Evolutionary conservation across 495 filamentous ascomycete species (phyloP).

Genomic region (Podospora comata): DNA sequence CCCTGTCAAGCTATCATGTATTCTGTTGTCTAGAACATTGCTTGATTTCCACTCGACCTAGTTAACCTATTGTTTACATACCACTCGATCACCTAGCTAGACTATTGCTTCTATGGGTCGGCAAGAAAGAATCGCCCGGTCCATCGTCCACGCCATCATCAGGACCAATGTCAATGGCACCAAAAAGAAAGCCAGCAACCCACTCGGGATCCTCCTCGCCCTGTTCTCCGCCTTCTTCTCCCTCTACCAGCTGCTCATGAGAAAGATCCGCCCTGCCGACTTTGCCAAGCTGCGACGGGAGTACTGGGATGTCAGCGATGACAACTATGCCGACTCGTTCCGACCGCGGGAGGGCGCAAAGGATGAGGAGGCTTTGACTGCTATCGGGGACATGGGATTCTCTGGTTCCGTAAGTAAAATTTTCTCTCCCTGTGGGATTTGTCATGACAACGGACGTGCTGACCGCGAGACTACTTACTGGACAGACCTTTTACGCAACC

Average conservation of each 20-base stretch:
- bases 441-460: background rate
- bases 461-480: too few relatives aligned
- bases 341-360: slow-evolving; percentile 15
- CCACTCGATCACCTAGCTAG: background rate
- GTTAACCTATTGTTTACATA: background rate
- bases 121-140: slow-evolving; percentile 31
- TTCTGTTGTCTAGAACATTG: background rate
- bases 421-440: background rate
- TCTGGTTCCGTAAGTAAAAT: slow-evolving; percentile 31
- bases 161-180: slow-evolving; percentile 24
- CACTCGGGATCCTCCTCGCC: slow-evolving; percentile 25
- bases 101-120: slow-evolving; percentile 24
- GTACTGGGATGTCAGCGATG: slow-evolving; percentile 31
- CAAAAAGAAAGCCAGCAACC: slow-evolving; percentile 14
- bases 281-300: slow-evolving; percentile 35
- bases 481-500: slow-evolving; percentile 65
- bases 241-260: slow-evolving; percentile 38
- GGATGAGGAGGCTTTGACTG: slow-evolving; percentile 25
- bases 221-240: slow-evolving; percentile 38
- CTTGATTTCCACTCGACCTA: background rate
- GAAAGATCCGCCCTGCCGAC: slow-evolving; percentile 38
- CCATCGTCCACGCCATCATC: slow-evolving; percentile 38
- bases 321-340: slow-evolving; percentile 30
- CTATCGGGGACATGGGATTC: slow-evolving; percentile 38
- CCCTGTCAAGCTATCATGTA: background rate